phyloP scores from a whole-genome alignment of 441 rosid species.

The Isatis lusitanica region DNA sequence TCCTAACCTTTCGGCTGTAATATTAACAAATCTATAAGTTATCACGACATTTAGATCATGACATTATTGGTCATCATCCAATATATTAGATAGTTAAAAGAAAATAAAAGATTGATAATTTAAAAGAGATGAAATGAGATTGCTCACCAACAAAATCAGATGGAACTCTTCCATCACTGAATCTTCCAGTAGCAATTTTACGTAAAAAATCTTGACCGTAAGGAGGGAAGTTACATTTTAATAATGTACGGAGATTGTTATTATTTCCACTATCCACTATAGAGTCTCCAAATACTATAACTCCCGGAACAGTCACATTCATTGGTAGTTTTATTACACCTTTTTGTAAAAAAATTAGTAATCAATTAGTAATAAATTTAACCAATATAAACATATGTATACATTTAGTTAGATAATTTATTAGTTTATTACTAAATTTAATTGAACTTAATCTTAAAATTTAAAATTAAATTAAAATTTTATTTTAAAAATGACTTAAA shows the following conservation, averaged over 20 bases:
- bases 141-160: constrained; percentile 42
- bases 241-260: constrained; percentile 36
- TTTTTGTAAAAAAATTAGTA: neutral
- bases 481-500: too few relatives aligned
- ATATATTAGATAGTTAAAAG: neutral
- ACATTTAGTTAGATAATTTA: neutral
- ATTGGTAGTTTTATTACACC: constrained; percentile 4
- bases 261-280: constrained; percentile 48
- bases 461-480: too few relatives aligned
- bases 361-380: too few relatives aligned
- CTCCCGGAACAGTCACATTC: constrained; percentile 29
- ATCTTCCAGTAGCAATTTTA: constrained; percentile 49
- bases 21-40: neutral
- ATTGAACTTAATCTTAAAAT: neutral
- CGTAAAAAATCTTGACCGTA: constrained; percentile 43
- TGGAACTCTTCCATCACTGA: constrained; percentile 46
- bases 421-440: neutral
- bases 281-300: constrained; percentile 51
- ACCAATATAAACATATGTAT: too few relatives aligned
- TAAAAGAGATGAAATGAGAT: neutral
- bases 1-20: constrained; percentile 35
- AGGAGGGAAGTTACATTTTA: constrained; percentile 45
- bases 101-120: neutral
- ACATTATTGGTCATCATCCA: too few relatives aligned
- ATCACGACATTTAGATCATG: neutral